Base-by-base conservation (phyloP, 2,329 filamentous ascomycete species). In the Aspergillus alliaceus region DNA sequence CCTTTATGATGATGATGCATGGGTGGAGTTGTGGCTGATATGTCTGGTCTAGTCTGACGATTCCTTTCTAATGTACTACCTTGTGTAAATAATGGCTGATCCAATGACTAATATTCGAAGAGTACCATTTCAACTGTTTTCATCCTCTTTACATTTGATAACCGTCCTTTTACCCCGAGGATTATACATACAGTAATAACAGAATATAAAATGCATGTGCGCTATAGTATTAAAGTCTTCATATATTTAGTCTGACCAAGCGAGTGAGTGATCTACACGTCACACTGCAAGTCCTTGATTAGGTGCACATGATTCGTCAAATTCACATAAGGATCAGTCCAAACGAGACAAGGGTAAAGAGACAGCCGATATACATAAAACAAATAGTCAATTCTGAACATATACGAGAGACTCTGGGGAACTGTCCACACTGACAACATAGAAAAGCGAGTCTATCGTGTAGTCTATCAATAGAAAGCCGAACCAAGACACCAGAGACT, bases 1-100 rank as follows among this genome's bases (percentile, higher is more conserved):
- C 11, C n/a, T 12, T 22, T 12, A 24, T 24, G 35, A 53, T 53
- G 49, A 56, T 32, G 37, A 22, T 51, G 54, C 58, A 59, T 57
- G 34, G 20, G 25, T 42, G 58, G 58, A 48, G 32, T 47, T 54
- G 34, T 35, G 39, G 15, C 20, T 51, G 27, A 52, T 56, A 22
- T 18, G n/a, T 24, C 37, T 22, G n/a, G 8, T 11, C 14, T 25
- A 46, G 29, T 37, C 24, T 1, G 18, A 46, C 20, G 6, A 18
- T 22, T 42, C n/a, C 6, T 53, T 48, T 31, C 11, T 32, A 48
- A 32, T 32, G 20, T 32, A 32, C 11, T 32, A 15, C 32, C 15
- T 31, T 32, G 44, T 52, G 37, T 51, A 48, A 55, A 55, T 51
- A 48, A 34, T 15, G 32, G n/a, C n/a, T 32, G n/a, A 6, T 2